Percentiles rank a stretch among this genome's conserved stretches.
Conservation (phyloP, 2,329 filamentous ascomycete genomes). For the Camptophora hylomeconis region DNA sequence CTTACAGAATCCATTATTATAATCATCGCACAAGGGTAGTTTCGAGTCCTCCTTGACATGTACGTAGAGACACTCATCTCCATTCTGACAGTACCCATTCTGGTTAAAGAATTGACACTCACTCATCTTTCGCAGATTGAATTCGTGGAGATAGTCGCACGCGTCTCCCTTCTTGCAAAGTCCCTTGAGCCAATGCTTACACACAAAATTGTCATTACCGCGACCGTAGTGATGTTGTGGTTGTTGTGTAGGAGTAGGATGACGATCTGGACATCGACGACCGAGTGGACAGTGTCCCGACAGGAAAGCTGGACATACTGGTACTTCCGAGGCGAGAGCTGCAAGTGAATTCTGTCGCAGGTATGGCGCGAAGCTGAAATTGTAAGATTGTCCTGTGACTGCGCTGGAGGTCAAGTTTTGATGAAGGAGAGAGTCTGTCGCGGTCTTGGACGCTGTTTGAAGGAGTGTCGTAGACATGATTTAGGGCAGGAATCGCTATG, state of each 20-base stretch:
- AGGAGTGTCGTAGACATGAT: slow-evolving; percentile 3
- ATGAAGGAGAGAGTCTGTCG: slow-evolving; percentile 5
- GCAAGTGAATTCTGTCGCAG: slow-evolving; percentile 73
- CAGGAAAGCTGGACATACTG: slow-evolving; percentile 74
- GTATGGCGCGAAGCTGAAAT: slow-evolving; percentile 77
- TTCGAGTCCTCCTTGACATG: slow-evolving; percentile 76
- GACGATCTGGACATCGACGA: slow-evolving; percentile 71
- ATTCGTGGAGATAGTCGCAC: slow-evolving; percentile 97
- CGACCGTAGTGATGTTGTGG: slow-evolving; percentile 21
- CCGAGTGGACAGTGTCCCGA: slow-evolving; percentile 80
- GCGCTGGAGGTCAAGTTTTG: slow-evolving; percentile 19
- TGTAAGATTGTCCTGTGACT: slow-evolving; percentile 40
- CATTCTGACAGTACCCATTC: slow-evolving; percentile 90
- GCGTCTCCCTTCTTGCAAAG: slow-evolving; percentile 94
- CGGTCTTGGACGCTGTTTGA: slow-evolving; percentile 5
- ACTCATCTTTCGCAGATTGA: slow-evolving; percentile 95
- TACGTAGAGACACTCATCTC: slow-evolving; percentile 88
- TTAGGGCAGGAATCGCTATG: no score
- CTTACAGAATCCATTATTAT: slow-evolving; percentile 88
- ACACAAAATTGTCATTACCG: slow-evolving; percentile 52
- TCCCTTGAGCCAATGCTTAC: slow-evolving; percentile 96
- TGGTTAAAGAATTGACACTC: slow-evolving; percentile 95
- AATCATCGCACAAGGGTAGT: slow-evolving; percentile 72
- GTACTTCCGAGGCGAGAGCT: slow-evolving; percentile 63
- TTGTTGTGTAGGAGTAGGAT: slow-evolving; percentile 40